These are phyloP conservation scores for Corylus avellana DNA, from an alignment of 306 rosid genomes.

Conservation along the genomic window DNA sequence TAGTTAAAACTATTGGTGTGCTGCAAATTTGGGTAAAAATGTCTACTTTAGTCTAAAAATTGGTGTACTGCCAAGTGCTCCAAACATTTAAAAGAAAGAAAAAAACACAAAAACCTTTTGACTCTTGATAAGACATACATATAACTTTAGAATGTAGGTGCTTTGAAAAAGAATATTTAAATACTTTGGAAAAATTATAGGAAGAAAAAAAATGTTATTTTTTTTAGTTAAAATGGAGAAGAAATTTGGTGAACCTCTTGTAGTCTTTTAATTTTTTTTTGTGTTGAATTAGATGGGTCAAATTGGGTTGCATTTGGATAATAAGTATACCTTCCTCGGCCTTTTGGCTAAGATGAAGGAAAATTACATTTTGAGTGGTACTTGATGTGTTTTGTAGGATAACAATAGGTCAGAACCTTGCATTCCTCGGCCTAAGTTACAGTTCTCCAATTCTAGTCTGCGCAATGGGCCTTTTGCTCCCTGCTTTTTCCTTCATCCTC, in stretches of 20 bases:
- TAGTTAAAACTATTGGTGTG: too few species aligned
- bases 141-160: too few species aligned
- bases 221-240: too few species aligned
- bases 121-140: too few species aligned
- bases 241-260: neutral
- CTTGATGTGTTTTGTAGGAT: constrained; percentile 49
- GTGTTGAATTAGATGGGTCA: neutral
- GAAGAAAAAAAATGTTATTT: too few species aligned
- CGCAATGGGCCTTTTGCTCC: constrained; percentile 72
- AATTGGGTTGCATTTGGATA: neutral
- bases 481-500: constrained; percentile 58
- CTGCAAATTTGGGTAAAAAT: too few species aligned
- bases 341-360: neutral
- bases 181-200: too few species aligned
- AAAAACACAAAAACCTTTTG: too few species aligned
- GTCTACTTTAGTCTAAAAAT: too few species aligned
- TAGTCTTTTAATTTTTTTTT: neutral
- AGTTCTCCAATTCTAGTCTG: constrained; percentile 80
- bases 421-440: constrained; percentile 61
- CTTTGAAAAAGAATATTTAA: too few species aligned
- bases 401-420: constrained; percentile 61
- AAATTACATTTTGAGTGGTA: neutral
- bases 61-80: too few species aligned
- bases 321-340: neutral
- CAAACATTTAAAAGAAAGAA: too few species aligned